Percentiles rank a stretch among this genome's conserved stretches.
phyloP scores from a whole-genome alignment of 257 asterid genomes.

The Osmanthus fragrans region DNA sequence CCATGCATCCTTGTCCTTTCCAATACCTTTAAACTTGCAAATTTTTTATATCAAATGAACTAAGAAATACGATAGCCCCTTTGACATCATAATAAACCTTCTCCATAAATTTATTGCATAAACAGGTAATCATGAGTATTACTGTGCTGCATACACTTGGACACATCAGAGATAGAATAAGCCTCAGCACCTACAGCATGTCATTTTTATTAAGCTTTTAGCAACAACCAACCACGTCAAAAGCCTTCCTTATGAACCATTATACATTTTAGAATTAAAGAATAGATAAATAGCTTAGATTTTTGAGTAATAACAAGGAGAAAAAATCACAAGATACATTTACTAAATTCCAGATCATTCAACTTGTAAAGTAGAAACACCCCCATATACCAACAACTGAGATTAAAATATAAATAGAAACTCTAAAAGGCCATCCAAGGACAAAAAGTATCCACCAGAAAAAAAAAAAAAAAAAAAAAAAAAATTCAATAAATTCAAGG shows the following conservation, averaged over 20 bases:
- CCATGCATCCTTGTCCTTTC: background rate
- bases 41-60: background rate
- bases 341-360: background rate
- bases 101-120: background rate
- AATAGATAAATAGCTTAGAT: background rate
- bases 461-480: background rate
- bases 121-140: no score
- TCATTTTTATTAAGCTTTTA: background rate
- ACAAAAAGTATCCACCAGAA: no score
- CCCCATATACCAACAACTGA: background rate
- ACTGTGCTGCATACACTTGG: background rate
- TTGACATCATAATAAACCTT: background rate
- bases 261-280: no score
- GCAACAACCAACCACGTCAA: background rate
- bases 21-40: background rate
- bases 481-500: slow-evolving; percentile 3
- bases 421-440: background rate
- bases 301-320: background rate
- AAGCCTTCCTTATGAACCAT: background rate
- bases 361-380: background rate
- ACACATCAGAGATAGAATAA: background rate
- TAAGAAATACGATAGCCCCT: background rate
- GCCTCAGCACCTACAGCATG: background rate
- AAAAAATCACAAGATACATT: background rate
- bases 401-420: background rate